These are phyloP conservation scores for Parietaria judaica DNA, from an alignment of 306 rosid species.

Conservation along the genomic window DNA sequence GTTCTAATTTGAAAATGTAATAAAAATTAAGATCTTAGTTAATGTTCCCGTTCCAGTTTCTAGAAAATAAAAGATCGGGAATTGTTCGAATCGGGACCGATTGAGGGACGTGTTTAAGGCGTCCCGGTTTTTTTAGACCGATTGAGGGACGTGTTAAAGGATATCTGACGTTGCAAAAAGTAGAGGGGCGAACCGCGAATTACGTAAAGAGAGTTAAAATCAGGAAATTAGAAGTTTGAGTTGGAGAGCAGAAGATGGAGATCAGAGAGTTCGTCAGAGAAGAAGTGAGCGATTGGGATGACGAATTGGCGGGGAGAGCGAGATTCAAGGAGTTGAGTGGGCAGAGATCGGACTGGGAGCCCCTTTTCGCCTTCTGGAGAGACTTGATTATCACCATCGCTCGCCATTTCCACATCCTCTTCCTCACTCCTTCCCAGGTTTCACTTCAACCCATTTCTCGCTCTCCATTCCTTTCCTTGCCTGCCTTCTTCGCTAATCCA, in stretches of 20 bases:
- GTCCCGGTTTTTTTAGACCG: too few species aligned
- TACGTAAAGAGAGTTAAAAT: too few species aligned
- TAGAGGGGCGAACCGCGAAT: too few species aligned
- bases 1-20: too few species aligned
- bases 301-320: conserved; percentile 42
- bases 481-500: background rate
- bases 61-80: too few species aligned
- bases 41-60: too few species aligned
- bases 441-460: background rate
- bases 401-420: conserved; percentile 38
- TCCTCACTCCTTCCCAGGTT: conserved; percentile 50
- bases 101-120: too few species aligned
- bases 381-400: conserved; percentile 50
- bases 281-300: conserved; percentile 65
- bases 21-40: too few species aligned
- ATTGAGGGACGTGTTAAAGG: too few species aligned
- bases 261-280: conserved; percentile 46
- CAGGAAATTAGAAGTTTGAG: conserved; percentile 27
- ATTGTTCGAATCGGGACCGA: too few species aligned
- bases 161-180: too few species aligned
- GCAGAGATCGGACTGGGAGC: conserved; percentile 74
- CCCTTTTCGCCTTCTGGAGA: conserved; percentile 61
- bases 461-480: background rate
- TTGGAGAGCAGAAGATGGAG: background rate
- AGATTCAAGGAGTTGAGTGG: conserved; percentile 92